Evolutionary conservation across 352 stramenopile genomes (phyloP).

Genomic region (Pythium insidiosum): DNA sequence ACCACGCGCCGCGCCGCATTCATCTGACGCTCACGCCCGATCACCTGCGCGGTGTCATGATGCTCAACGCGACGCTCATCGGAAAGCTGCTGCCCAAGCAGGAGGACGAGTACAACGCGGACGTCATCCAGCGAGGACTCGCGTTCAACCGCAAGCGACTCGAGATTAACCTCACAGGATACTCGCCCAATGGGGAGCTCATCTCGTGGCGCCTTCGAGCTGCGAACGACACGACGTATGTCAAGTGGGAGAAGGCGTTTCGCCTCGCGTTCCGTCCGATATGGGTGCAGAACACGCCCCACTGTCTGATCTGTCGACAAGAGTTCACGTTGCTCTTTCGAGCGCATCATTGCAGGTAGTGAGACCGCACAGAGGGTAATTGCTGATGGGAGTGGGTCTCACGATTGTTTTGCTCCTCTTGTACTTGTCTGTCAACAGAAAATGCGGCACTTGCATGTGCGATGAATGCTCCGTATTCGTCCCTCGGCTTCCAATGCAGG

Average conservation of each 20-base stretch:
- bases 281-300: slow-evolving; percentile 69
- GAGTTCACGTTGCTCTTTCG: slow-evolving; percentile 69
- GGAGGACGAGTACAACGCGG: slow-evolving; percentile 65
- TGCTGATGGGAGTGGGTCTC: too few species aligned
- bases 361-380: not conserved
- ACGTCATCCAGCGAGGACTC: slow-evolving; percentile 57
- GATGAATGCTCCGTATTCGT: slow-evolving; percentile 79
- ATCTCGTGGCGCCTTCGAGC: slow-evolving; percentile 77
- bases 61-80: slow-evolving; percentile 72
- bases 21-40: slow-evolving; percentile 72
- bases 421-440: too few species aligned
- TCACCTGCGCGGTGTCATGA: slow-evolving; percentile 77
- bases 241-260: slow-evolving; percentile 79
- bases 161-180: slow-evolving; percentile 78
- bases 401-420: not conserved
- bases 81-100: slow-evolving; percentile 50
- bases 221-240: slow-evolving; percentile 55
- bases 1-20: slow-evolving; percentile 21
- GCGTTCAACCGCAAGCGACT: slow-evolving; percentile 77
- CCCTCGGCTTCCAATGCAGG: slow-evolving; percentile 66
- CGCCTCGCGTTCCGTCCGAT: slow-evolving; percentile 65
- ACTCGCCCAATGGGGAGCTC: slow-evolving; percentile 65
- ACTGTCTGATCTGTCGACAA: slow-evolving; percentile 70
- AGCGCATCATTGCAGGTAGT: slow-evolving; percentile 66
- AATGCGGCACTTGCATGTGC: slow-evolving; percentile 81